These are phyloP conservation scores for Lycium ferocissimum DNA, from an alignment of 257 asterid species.

Conservation along the genomic window DNA sequence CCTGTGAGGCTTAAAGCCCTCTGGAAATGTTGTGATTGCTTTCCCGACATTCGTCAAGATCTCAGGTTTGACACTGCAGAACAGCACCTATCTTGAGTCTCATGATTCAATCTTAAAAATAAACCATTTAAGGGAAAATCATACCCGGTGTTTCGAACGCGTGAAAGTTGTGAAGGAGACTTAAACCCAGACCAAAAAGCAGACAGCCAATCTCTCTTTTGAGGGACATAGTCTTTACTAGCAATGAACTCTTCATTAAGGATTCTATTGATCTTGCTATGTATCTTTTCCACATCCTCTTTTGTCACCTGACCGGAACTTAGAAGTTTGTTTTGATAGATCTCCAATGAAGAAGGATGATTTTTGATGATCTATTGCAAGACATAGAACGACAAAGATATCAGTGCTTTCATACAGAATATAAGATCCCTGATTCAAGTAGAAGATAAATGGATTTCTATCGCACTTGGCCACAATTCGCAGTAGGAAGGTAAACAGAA, in stretches of 20 bases:
- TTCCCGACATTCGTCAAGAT: conserved; percentile 40
- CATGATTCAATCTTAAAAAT: conserved; percentile 13
- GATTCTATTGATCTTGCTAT: conserved; percentile 35
- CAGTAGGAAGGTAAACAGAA: conserved; percentile 19
- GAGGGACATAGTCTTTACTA: conserved; percentile 43
- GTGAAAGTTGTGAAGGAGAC: conserved; percentile 47
- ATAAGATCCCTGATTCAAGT: neutral
- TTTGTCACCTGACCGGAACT: conserved; percentile 37
- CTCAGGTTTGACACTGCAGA: conserved; percentile 43
- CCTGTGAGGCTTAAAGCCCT: conserved; percentile 40
- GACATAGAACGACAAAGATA: conserved; percentile 25
- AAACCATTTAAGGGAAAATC: conserved; percentile 11
- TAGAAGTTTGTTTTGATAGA: conserved; percentile 40
- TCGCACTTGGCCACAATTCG: neutral
- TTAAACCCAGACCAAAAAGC: conserved; percentile 45
- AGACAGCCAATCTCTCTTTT: conserved; percentile 45
- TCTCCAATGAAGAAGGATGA: conserved; percentile 46
- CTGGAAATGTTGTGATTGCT: conserved; percentile 44
- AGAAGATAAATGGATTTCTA: conserved; percentile 3
- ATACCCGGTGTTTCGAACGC: conserved; percentile 47
- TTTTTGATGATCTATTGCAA: conserved; percentile 37
- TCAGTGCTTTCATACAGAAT: conserved; percentile 9
- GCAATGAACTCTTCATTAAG: conserved; percentile 45
- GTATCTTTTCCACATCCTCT: conserved; percentile 40
- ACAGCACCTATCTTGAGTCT: conserved; percentile 3